These are phyloP conservation scores for Penicillium odoratum DNA, from an alignment of 495 filamentous ascomycete genomes.

Conservation along the genomic window DNA sequence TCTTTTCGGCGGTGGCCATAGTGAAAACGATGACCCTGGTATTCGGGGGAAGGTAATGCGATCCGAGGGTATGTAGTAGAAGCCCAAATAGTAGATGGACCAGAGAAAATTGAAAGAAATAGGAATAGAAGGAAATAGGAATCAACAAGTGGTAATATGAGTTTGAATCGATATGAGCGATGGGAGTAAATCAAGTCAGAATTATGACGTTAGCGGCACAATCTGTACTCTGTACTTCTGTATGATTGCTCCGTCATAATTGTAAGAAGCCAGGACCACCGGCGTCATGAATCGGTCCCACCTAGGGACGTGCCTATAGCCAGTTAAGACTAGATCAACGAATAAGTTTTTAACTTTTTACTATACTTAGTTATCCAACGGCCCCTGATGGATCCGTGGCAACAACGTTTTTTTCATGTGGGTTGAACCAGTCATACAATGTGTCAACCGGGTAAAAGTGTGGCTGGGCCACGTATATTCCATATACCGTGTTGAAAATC, in stretches of 20 bases:
- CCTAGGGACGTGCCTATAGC: background rate
- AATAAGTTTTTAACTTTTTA: no score
- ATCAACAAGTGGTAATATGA: constrained; percentile 17
- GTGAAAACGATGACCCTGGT: constrained; percentile 10
- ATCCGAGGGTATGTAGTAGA: background rate
- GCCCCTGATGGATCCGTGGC: constrained; percentile 21
- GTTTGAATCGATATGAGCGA: constrained; percentile 6
- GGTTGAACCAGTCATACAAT: constrained; percentile 15
- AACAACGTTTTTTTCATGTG: constrained; percentile 13
- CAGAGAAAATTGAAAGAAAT: background rate
- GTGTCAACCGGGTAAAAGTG: background rate
- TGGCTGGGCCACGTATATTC: background rate
- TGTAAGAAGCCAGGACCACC: background rate
- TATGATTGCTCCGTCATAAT: constrained; percentile 3
- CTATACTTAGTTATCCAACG: background rate
- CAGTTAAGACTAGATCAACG: background rate
- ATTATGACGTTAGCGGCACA: constrained; percentile 33
- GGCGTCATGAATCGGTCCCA: constrained; percentile 18
- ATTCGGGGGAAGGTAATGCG: background rate
- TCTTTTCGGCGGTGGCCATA: constrained; percentile 45
- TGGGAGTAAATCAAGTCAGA: constrained; percentile 2
- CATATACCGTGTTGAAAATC: background rate
- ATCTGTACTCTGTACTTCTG: no score
- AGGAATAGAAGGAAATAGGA: constrained; percentile 4
- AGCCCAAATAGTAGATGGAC: background rate